Conservation (phyloP, 1,284 basidiomycete genomes). For the Ceratorhiza oryzae-sativae region DNA sequence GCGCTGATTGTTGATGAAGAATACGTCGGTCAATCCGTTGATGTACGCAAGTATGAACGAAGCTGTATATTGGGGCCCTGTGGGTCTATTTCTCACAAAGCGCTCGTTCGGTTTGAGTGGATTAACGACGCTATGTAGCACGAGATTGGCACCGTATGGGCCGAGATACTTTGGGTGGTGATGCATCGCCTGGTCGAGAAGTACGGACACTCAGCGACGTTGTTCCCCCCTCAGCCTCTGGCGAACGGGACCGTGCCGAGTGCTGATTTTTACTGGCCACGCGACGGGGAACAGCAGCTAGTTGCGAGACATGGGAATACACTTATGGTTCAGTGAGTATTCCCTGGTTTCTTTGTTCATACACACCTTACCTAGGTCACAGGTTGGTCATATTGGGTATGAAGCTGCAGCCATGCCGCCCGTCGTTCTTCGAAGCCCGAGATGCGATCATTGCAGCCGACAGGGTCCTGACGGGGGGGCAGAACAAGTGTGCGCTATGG, state of each 20-base stretch:
- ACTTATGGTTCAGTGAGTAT: constrained; percentile 71
- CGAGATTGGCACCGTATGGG: constrained; percentile 95
- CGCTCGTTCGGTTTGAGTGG: constrained; percentile 36
- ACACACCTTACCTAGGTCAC: constrained; percentile 1
- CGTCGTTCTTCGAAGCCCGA: constrained; percentile 89
- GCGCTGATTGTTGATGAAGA: constrained; percentile 49
- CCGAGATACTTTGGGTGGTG: constrained; percentile 89
- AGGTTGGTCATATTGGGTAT: constrained; percentile 86
- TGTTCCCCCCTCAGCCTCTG: constrained; percentile 79
- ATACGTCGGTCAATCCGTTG: constrained; percentile 83
- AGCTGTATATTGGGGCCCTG: constrained; percentile 87
- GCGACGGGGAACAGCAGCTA: constrained; percentile 60
- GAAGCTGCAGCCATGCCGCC: constrained; percentile 94
- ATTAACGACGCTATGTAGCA: too few species aligned
- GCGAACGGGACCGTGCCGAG: constrained; percentile 66
- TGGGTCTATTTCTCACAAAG: constrained; percentile 8
- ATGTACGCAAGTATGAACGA: constrained; percentile 97
- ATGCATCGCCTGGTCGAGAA: constrained; percentile 77
- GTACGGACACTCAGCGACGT: constrained; percentile 77
- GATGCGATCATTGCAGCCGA: constrained; percentile 96
- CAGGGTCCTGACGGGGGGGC: constrained; percentile 85
- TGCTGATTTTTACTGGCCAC: constrained; percentile 76
- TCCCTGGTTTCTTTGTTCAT: constrained; percentile 7
- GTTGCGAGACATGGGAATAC: constrained; percentile 94
- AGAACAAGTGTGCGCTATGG: constrained; percentile 93